A percentile compares a stretch with the other conserved stretches of the same genome.
phyloP scores from a whole-genome alignment of 495 filamentous ascomycete genomes.

The Penicillium bovifimosum region DNA sequence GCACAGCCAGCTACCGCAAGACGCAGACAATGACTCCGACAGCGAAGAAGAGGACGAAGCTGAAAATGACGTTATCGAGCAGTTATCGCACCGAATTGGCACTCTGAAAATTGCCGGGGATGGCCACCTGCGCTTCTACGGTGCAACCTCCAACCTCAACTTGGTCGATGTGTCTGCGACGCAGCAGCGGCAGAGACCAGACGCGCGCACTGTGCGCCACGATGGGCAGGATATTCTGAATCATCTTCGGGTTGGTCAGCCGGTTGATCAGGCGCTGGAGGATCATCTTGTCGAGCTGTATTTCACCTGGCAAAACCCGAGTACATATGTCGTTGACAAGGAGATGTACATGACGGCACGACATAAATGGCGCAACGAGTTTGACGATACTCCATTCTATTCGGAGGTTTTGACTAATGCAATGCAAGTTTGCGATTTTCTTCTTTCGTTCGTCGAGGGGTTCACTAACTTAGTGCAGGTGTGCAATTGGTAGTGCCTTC shows the following conservation, averaged over 20 bases:
- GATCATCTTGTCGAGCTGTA: constrained; percentile 46
- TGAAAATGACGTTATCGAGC: constrained; percentile 42
- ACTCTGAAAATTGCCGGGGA: constrained; percentile 45
- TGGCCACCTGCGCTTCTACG: constrained; percentile 46
- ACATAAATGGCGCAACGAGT: constrained; percentile 37
- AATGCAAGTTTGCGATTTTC: constrained; percentile 29
- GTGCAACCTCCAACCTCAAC: constrained; percentile 46
- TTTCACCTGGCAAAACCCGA: constrained; percentile 49
- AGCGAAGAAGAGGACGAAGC: constrained; percentile 43
- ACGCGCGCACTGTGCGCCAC: constrained; percentile 44
- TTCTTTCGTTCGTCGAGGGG: too few relatives aligned
- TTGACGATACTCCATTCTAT: constrained; percentile 43
- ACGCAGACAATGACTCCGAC: constrained; percentile 32
- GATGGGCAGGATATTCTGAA: constrained; percentile 45
- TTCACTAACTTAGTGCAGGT: constrained; percentile 26
- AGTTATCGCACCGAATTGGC: constrained; percentile 44
- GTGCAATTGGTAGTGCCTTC: constrained; percentile 44
- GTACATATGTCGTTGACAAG: constrained; percentile 45
- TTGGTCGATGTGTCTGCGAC: constrained; percentile 42
- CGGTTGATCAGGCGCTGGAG: constrained; percentile 39
- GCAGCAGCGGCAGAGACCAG: constrained; percentile 45
- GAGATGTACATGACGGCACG: constrained; percentile 43
- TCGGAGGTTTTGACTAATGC: constrained; percentile 47
- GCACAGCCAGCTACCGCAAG: constrained; percentile 16
- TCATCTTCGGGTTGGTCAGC: constrained; percentile 38